These are phyloP conservation scores for Solanum dulcamara DNA, from an alignment of 257 asterid genomes.

Conservation along the genomic window DNA sequence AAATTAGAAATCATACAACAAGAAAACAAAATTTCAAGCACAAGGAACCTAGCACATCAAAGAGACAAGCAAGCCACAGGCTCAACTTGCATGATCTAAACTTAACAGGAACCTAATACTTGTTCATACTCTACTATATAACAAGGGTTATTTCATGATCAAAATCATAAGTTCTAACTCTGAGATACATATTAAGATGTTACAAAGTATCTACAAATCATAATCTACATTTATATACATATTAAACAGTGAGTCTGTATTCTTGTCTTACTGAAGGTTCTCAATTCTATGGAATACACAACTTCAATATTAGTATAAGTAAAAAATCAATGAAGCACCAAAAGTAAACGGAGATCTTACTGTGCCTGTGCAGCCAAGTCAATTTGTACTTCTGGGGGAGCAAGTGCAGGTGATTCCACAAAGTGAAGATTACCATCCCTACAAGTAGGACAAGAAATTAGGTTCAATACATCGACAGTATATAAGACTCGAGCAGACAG, in stretches of 20 bases:
- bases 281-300: background rate
- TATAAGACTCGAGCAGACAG: background rate
- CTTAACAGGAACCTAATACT: background rate
- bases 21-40: background rate
- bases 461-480: background rate
- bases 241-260: background rate
- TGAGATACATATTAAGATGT: background rate
- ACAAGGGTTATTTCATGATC: background rate
- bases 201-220: background rate
- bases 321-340: background rate
- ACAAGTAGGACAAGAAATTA: background rate
- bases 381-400: conserved; percentile 83
- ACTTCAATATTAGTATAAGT: background rate
- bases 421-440: conserved; percentile 68
- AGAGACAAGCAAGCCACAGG: background rate
- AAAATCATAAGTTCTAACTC: background rate
- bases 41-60: background rate
- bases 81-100: background rate
- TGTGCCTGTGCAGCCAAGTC: conserved; percentile 66
- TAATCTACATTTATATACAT: too few species aligned
- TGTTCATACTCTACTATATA: background rate
- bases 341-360: conserved; percentile 15
- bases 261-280: background rate
- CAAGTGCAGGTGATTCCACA: conserved; percentile 86
- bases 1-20: background rate